A percentile compares a stretch with the other conserved stretches of the same genome.
Conservation (phyloP, 1,284 basidiomycete genomes). For the Gomphus bonarii region DNA sequence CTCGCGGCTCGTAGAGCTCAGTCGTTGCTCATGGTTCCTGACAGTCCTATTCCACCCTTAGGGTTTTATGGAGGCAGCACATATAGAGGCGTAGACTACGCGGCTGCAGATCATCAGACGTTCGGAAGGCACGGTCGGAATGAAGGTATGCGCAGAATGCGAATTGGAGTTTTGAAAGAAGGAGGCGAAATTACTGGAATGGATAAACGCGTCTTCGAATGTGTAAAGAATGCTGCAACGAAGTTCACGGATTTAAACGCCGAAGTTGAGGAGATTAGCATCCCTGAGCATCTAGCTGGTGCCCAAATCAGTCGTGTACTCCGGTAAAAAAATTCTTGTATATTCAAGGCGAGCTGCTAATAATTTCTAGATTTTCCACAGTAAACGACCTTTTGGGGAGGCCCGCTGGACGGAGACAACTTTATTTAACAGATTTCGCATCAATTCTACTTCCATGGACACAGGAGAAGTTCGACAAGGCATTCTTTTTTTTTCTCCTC, state of each 20-base stretch:
- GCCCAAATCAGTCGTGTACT: background rate
- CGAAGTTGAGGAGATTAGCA: conserved; percentile 28
- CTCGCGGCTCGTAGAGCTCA: background rate
- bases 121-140: conserved; percentile 9
- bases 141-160: conserved; percentile 24
- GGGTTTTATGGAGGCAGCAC: background rate
- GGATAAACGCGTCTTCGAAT: conserved; percentile 25
- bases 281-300: conserved; percentile 12
- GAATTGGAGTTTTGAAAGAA: conserved; percentile 33
- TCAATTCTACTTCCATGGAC: conserved; percentile 28
- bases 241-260: conserved; percentile 29
- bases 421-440: conserved; percentile 29
- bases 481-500: background rate
- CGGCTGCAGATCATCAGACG: background rate
- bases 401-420: conserved; percentile 22
- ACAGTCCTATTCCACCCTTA: background rate
- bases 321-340: background rate
- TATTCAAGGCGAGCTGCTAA: background rate
- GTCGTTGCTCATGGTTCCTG: background rate
- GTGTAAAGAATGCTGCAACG: conserved; percentile 24
- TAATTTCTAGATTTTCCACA: background rate
- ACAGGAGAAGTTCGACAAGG: conserved; percentile 30
- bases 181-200: conserved; percentile 26
- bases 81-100: background rate
- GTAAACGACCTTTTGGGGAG: conserved; percentile 15